Evolutionary conservation across 2,329 filamentous ascomycete genomes (phyloP), one percentile per base, ranked within the genome.

Genomic region (Thelonectria olida): DNA sequence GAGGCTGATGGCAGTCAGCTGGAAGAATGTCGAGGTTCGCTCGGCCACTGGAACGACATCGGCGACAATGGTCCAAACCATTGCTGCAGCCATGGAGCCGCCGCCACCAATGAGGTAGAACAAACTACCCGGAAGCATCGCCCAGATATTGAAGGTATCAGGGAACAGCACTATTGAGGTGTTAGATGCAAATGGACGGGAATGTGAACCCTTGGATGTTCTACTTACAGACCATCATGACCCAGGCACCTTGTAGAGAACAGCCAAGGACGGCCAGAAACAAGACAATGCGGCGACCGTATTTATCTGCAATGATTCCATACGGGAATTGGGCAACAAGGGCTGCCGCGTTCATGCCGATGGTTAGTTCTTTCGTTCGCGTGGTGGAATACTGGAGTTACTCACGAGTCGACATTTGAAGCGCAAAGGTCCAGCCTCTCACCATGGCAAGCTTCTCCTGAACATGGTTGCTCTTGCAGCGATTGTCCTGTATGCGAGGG

Each of bases 371-470:
- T n/a, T n/a, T n/a, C 7, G 12, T 17, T 13, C 1, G 2, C 9
- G 7, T 10, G 4, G 2, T 3, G 6, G n/a, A 1, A 8, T 1
- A 5, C 2, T 8, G 13, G n/a, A n/a, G 25, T 23, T 8, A 75
- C 75, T 68, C 64, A 81, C 80, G 78, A 9, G 84, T 80, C 4
- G 85, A 69, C 58, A 80, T 79, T 31, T 84, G 79, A 27, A 84
- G 74, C 2, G 81, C 79, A 19, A 73, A 64, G 42, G 74, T 67
- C 78, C 82, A 84, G 1, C 84, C 84, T 39, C 78, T 76, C 17
- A 88, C 73, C 76, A 82, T 80, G 12, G 85, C 84, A 42, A 88
- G 74, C 19, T 79, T 77, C 23, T 80, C 77, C 65, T 88, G 85
- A 1, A 88, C 82, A 2, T 75, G 72, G 0, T 76, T 69, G 3